Evolutionary conservation across 768 basidiomycete species (phyloP).

Genomic region (Psilocybe azurescens): DNA sequence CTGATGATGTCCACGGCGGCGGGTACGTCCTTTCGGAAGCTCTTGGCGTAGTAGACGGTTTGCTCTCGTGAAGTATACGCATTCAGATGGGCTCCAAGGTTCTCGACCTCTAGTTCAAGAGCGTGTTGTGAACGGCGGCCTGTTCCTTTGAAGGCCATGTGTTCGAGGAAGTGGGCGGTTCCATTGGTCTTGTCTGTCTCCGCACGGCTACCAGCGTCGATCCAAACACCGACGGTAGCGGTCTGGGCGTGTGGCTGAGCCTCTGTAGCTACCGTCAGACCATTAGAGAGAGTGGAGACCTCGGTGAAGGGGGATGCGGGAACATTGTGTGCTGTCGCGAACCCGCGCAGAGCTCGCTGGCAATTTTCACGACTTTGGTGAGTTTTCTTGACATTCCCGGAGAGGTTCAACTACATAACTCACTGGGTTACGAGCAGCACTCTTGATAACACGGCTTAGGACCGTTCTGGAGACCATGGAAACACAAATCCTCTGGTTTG

Average conservation of each 20-base stretch:
- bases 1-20: slow-evolving; percentile 95
- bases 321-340: slow-evolving; percentile 74
- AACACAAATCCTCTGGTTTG: slow-evolving; percentile 22
- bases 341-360: slow-evolving; percentile 65
- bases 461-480: slow-evolving; percentile 47
- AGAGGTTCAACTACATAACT: slow-evolving; percentile 13
- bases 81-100: slow-evolving; percentile 95
- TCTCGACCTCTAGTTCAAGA: slow-evolving; percentile 97
- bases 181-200: slow-evolving; percentile 96
- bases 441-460: slow-evolving; percentile 48
- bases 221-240: slow-evolving; percentile 99
- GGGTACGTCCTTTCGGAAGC: slow-evolving; percentile 94
- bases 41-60: slow-evolving; percentile 99
- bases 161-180: slow-evolving; percentile 98
- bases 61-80: slow-evolving; percentile 99
- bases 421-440: slow-evolving; percentile 45
- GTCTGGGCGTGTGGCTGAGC: slow-evolving; percentile 90
- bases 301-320: slow-evolving; percentile 77
- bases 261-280: slow-evolving; percentile 94
- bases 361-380: slow-evolving; percentile 9
- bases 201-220: slow-evolving; percentile 96
- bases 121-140: slow-evolving; percentile 84
- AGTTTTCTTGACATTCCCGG: background rate
- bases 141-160: slow-evolving; percentile 99
- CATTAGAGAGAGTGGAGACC: slow-evolving; percentile 92